A percentile compares a stretch with the other conserved stretches of the same genome.
These are phyloP conservation scores for Boletus subcaerulescens DNA, from an alignment of 768 basidiomycete genomes.

Conservation along the genomic window DNA sequence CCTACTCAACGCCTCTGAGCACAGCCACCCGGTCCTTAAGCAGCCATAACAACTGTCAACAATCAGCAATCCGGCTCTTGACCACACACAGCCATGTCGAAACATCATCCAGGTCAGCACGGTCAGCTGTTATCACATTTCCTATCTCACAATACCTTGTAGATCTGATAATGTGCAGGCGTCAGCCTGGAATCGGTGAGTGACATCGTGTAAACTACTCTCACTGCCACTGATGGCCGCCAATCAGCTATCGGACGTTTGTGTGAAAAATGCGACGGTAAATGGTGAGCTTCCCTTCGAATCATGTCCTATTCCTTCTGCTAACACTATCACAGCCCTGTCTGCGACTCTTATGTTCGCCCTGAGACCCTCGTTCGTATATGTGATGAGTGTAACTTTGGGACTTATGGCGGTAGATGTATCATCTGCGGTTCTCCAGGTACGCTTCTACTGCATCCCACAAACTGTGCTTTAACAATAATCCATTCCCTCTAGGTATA, in stretches of 20 bases:
- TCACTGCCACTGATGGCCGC: slow-evolving; percentile 8
- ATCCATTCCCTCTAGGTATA: slow-evolving; percentile 58
- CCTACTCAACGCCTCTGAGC: not conserved
- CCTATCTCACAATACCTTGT: not conserved
- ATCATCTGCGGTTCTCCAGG: slow-evolving; percentile 97
- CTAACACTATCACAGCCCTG: slow-evolving; percentile 58
- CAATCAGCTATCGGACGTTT: slow-evolving; percentile 88
- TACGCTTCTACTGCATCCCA: slow-evolving; percentile 33
- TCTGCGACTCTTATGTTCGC: slow-evolving; percentile 98
- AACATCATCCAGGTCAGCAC: slow-evolving; percentile 77
- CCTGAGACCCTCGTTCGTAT: slow-evolving; percentile 97
- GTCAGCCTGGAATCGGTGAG: slow-evolving; percentile 95
- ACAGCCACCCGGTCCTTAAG: slow-evolving; percentile 14
- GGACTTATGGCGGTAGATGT: slow-evolving; percentile 95
- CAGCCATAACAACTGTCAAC: slow-evolving; percentile 12
- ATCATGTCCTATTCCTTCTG: not conserved
- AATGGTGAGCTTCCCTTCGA: slow-evolving; percentile 66
- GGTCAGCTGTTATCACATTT: not conserved
- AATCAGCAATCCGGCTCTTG: slow-evolving; percentile 5
- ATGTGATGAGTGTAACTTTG: slow-evolving; percentile 99
- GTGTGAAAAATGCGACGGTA: slow-evolving; percentile 99
- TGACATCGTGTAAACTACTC: not conserved
- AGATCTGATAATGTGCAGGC: slow-evolving; percentile 99
- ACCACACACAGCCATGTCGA: slow-evolving; percentile 59
- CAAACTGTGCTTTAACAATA: not conserved